Base-by-base conservation (phyloP, 2,329 filamentous ascomycete genomes). In the Pseudopithomyces chartarum region DNA sequence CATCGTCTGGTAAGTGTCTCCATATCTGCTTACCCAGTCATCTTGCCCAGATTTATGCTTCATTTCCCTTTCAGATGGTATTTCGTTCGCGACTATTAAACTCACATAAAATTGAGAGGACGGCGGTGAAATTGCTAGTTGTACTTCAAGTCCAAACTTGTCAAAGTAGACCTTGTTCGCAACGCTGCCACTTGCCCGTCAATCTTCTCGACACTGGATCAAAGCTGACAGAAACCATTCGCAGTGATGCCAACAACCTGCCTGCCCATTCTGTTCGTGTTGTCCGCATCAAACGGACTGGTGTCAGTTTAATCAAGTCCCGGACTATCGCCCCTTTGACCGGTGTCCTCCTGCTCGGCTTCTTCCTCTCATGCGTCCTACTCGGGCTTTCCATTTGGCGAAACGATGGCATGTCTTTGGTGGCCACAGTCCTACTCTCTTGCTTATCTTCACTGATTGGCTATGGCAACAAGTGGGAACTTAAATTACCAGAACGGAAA, bases 381-480 rank as follows among this genome's bases (percentile, higher is more conserved):
- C 69, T 84, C 22, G 75, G 64, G 4, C 60, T 80, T 1, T 81
- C 81, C 0, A 77, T 83, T 56, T 68, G 71, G 39, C 73, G 75
- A 32, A 63, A 76, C 2, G 82, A 84, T 62, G 82, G 81, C 57
- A 81, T 83, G 76, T 82, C 81, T 3, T 65, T 83, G 19, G 57
- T 83, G 10, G 79, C 82, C 2, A 81, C 78, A 2, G 60, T 80
- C 32, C 71, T 80, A 0, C 73, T 84, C 5, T 82, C 81, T 3
- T 63, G 79, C 5, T 73, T 84, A 15, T 81, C 81, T 7, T 81
- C 77, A 2, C 66, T 83, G 7, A 79, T 82, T 33, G 82, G 82
- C 7, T 59, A 78, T 26, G 78, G 76, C 48, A 83, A 82, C 61
- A 81, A 81, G 50, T 84, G 81, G 81, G 73, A 59, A 2, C 70